Conservation (phyloP, 371 early-diverging fungal species). For the Mortierella sp. region DNA sequence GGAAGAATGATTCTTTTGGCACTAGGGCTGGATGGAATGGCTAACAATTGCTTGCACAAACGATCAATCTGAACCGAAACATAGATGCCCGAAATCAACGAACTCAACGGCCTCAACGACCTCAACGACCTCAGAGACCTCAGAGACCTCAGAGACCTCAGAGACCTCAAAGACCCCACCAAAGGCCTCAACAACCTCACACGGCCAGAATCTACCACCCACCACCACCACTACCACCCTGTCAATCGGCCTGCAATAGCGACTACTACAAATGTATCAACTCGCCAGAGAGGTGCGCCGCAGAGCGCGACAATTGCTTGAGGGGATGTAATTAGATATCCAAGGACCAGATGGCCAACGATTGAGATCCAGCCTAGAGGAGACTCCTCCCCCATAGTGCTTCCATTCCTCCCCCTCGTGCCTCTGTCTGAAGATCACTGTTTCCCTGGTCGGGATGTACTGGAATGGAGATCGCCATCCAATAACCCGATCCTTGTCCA, state of each 20-base stretch:
- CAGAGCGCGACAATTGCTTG: conserved; percentile 8
- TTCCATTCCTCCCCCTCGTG: background rate
- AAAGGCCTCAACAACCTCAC: background rate
- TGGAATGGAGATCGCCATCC: no score
- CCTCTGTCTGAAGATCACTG: no score
- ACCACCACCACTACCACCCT: conserved; percentile 28
- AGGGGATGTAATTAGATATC: background rate
- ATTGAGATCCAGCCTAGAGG: background rate
- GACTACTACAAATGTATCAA: conserved; percentile 40
- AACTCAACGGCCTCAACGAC: no score
- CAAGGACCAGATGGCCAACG: background rate
- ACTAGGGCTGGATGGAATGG: no score
- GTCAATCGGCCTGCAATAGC: conserved; percentile 22
- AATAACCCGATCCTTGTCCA: no score
- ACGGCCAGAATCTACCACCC: conserved; percentile 4
- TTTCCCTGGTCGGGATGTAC: no score
- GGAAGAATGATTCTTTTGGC: background rate
- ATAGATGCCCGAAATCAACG: no score
- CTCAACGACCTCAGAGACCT: no score
- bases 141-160: no score
- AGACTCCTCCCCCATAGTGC: background rate
- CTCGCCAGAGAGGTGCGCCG: background rate
- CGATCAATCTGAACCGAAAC: no score
- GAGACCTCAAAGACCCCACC: background rate
- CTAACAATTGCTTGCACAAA: no score